A percentile compares a stretch with the other conserved stretches of the same genome.
Evolutionary conservation across 73 alveolate species (phyloP).

Genomic region (Symbiodinium natans): DNA sequence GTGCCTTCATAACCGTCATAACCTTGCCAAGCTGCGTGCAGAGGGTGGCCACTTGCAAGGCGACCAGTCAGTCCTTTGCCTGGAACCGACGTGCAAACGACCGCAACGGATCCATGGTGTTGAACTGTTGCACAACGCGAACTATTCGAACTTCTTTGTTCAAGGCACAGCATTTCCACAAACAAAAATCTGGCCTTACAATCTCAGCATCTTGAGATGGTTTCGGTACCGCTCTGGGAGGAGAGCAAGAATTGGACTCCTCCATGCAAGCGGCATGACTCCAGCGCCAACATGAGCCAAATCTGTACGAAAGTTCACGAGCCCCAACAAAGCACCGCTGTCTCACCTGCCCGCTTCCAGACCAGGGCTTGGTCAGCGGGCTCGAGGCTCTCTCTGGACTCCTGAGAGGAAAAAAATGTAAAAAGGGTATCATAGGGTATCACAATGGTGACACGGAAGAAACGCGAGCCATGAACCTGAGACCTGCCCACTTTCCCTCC

Average conservation of each 20-base stretch:
- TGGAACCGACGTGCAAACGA: not conserved
- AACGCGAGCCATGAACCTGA: not conserved
- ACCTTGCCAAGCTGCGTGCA: not conserved
- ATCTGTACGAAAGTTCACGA: no score
- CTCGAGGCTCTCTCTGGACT: not conserved
- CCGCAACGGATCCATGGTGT: not conserved
- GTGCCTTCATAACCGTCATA: no score
- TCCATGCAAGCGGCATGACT: no score
- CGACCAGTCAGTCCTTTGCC: constrained; percentile 39
- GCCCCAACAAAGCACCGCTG: no score
- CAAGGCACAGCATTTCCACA: no score
- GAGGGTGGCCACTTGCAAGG: constrained; percentile 90
- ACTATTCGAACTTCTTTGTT: no score
- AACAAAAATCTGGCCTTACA: not conserved
- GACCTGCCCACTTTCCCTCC: not conserved
- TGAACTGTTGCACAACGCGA: not conserved
- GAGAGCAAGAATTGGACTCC: not conserved
- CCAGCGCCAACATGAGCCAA: no score
- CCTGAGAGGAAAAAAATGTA: no score
- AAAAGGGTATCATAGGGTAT: not conserved
- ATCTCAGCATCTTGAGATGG: no score
- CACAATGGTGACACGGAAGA: not conserved
- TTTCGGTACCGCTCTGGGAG: not conserved
- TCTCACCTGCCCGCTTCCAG: no score
- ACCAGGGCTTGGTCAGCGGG: no score